Conservation (phyloP, 1,284 basidiomycete species). For the Lignosus rhinocerotis region DNA sequence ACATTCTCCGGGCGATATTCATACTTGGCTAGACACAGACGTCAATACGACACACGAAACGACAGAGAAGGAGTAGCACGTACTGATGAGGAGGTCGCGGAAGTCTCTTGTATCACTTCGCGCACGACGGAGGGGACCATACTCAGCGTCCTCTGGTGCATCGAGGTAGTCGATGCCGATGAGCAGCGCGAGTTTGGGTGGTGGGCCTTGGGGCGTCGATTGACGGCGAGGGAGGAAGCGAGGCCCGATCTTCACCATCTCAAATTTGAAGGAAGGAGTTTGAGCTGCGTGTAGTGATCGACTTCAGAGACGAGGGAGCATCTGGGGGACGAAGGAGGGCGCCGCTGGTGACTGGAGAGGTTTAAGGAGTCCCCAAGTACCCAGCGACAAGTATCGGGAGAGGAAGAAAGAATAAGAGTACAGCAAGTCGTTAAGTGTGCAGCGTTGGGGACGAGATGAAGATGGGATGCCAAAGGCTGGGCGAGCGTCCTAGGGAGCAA, state of each 20-base stretch:
- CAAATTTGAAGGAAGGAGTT: not conserved
- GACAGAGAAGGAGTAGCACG: not conserved
- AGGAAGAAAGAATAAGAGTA: not conserved
- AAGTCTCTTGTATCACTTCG: conserved; percentile 11
- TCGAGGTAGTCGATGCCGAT: conserved; percentile 12
- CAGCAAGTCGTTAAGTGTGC: not conserved
- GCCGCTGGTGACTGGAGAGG: not conserved
- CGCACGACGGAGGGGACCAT: not conserved
- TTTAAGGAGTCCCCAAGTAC: not conserved
- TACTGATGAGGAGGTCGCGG: conserved; percentile 9
- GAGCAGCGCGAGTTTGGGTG: conserved; percentile 11
- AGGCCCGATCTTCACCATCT: conserved; percentile 8
- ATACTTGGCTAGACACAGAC: not conserved
- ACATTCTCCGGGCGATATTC: conserved; percentile 10
- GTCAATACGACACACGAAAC: not conserved
- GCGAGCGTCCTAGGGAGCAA: not conserved
- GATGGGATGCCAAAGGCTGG: not conserved
- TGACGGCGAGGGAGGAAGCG: not conserved
- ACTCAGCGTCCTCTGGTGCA: not conserved
- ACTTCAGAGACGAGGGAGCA: not conserved
- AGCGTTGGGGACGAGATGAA: not conserved
- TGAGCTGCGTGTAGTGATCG: not conserved
- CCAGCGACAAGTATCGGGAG: not conserved
- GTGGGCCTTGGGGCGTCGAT: not conserved
- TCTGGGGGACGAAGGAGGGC: not conserved